phyloP scores from a whole-genome alignment of 805 yeast species.

The Maudiozyma bulderi region DNA sequence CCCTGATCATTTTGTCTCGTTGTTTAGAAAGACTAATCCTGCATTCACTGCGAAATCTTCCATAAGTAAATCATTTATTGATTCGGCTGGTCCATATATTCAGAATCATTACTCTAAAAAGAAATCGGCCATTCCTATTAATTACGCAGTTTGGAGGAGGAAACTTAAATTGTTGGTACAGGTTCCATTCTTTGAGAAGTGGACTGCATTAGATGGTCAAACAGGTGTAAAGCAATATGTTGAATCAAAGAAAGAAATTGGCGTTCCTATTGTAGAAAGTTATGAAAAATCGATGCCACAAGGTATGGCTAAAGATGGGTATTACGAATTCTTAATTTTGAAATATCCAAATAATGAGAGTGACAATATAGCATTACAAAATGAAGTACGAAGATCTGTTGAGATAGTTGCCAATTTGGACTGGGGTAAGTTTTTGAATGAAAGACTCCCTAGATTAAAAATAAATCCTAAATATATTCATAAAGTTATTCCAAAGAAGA shows the following conservation, averaged over 20 bases:
- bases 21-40: constrained; percentile 26
- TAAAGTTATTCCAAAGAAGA: not conserved
- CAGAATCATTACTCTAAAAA: constrained; percentile 1
- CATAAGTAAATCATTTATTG: not conserved
- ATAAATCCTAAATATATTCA: not conserved
- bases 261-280: not conserved
- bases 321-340: constrained; percentile 17
- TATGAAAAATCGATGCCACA: not conserved
- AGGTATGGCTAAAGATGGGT: constrained; percentile 27
- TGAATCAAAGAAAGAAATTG: not conserved
- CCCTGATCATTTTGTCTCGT: constrained; percentile 20
- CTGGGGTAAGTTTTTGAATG: constrained; percentile 14
- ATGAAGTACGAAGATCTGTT: constrained; percentile 13
- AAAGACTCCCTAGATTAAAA: not conserved
- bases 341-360: constrained; percentile 14
- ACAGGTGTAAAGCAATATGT: constrained; percentile 10
- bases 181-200: constrained; percentile 14
- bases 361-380: constrained; percentile 5
- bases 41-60: constrained; percentile 12
- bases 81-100: constrained; percentile 2
- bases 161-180: constrained; percentile 10
- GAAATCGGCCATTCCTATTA: constrained; percentile 14
- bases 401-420: constrained; percentile 12
- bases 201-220: constrained; percentile 17
- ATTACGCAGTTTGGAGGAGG: constrained; percentile 21